Conservation (phyloP, 768 basidiomycete genomes). For the Lactarius akahatsu region DNA sequence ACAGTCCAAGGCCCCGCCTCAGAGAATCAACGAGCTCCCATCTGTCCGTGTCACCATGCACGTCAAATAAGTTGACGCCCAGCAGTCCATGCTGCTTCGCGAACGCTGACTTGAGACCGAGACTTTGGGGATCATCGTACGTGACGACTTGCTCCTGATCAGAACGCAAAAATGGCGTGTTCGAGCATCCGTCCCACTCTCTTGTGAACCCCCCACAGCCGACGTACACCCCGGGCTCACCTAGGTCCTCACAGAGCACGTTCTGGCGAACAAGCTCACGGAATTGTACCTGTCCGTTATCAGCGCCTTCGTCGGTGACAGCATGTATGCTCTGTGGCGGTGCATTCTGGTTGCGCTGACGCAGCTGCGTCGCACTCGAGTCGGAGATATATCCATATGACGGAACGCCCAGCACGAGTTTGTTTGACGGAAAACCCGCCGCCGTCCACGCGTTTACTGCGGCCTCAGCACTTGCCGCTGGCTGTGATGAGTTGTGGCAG, state of each 20-base stretch:
- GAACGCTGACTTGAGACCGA: slow-evolving; percentile 77
- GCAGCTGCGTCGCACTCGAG: slow-evolving; percentile 52
- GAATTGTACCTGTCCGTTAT: slow-evolving; percentile 71
- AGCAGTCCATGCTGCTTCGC: slow-evolving; percentile 58
- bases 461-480: slow-evolving; percentile 68
- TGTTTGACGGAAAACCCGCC: slow-evolving; percentile 72
- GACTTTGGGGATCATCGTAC: slow-evolving; percentile 82
- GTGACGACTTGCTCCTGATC: slow-evolving; percentile 62
- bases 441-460: slow-evolving; percentile 69
- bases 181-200: slow-evolving; percentile 84
- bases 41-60: slow-evolving; percentile 66
- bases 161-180: slow-evolving; percentile 79
- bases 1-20: slow-evolving; percentile 40
- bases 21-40: slow-evolving; percentile 47
- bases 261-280: slow-evolving; percentile 67
- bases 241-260: slow-evolving; percentile 40
- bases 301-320: slow-evolving; percentile 19
- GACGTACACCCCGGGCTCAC: slow-evolving; percentile 5
- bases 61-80: slow-evolving; percentile 82
- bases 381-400: slow-evolving; percentile 79
- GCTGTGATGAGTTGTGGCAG: slow-evolving; percentile 81
- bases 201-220: slow-evolving; percentile 59
- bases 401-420: slow-evolving; percentile 84
- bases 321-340: slow-evolving; percentile 9
- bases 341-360: slow-evolving; percentile 37